A percentile compares a stretch with the other conserved stretches of the same genome.
These are phyloP conservation scores for Eucalyptus curtisii DNA, from an alignment of 345 rosid species.

Conservation along the genomic window DNA sequence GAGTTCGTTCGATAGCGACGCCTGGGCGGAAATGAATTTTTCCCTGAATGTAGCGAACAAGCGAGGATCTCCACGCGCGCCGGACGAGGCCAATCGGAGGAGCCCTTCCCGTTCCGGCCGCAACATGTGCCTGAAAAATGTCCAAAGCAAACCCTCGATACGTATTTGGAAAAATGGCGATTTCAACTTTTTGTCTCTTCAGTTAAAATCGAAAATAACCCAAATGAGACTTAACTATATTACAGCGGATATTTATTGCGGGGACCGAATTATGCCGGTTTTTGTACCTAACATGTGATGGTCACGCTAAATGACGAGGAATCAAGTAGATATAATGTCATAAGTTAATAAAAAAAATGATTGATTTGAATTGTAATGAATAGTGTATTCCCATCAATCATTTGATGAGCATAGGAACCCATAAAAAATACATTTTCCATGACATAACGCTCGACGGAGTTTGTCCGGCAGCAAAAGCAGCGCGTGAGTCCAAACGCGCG, in stretches of 20 bases:
- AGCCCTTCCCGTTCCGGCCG: background rate
- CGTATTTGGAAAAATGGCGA: background rate
- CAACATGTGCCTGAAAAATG: background rate
- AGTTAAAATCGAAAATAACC: background rate
- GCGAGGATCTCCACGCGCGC: background rate
- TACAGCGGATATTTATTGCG: too few species aligned
- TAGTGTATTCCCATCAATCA: background rate
- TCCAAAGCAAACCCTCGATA: background rate
- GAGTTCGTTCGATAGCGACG: background rate
- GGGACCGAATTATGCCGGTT: background rate
- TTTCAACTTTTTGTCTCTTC: background rate
- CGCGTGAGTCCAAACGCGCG: background rate
- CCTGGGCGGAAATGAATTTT: background rate
- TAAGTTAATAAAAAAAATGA: background rate
- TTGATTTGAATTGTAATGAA: background rate
- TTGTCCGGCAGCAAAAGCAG: background rate
- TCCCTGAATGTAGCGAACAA: background rate
- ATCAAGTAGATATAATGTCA: rapidly evolving
- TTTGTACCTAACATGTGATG: background rate
- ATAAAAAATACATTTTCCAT: background rate
- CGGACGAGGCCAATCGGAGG: background rate
- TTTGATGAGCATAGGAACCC: background rate
- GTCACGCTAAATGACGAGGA: background rate
- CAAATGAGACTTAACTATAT: background rate
- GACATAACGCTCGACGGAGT: background rate